Base-by-base conservation (phyloP, 495 filamentous ascomycete species). In the Saxispiralis lemnorum region DNA sequence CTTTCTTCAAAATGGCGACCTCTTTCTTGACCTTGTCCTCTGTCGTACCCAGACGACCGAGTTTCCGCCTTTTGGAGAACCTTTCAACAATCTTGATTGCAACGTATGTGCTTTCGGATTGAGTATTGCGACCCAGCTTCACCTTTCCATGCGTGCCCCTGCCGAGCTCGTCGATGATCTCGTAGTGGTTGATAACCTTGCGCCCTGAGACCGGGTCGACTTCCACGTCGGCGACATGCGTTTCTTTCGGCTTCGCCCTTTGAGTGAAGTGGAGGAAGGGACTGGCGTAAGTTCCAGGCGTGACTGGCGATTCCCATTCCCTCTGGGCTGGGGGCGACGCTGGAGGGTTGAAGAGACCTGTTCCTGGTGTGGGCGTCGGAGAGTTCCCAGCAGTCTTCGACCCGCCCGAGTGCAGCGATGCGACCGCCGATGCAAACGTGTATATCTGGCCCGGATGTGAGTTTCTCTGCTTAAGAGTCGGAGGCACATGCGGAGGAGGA, bases 61-160 rank as follows among this genome's bases (percentile, higher is more conserved):
- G 67, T 12, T 86, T 82, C 31, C 86, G 77, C 47, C 81, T 83
- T 59, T 86, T 93, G 41, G 92, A 86, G 54, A 83, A 88, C n/a
- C 89, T 71, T 36, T 93, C 83, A 19, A 99, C 89, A 52, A 99
- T 96, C 63, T 96, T 99, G 68, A 99, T 93, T 14, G 89, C 89
- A 4, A 95, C 87, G 30, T 53, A 48, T 11, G 37, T 38, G 21
- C 45, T 44, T 6, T 52, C 59, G 18, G 42, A 34, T 7, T 52
- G 47, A 6, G 62, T 67, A 85, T 89, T 38, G 79, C 92, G 16
- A 81, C 86, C 62, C 9, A 63, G 55, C 49, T 64, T 64, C 43
- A 64, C 62, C 38, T 64, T 64, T 17, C 62, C 62, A 59, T 99
- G 89, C 45, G 89, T 79, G 32, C 89, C 89, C 34, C 88, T 80